Conservation (phyloP, 169 alveolate species). For the Cryptosporidium xiaoi region DNA sequence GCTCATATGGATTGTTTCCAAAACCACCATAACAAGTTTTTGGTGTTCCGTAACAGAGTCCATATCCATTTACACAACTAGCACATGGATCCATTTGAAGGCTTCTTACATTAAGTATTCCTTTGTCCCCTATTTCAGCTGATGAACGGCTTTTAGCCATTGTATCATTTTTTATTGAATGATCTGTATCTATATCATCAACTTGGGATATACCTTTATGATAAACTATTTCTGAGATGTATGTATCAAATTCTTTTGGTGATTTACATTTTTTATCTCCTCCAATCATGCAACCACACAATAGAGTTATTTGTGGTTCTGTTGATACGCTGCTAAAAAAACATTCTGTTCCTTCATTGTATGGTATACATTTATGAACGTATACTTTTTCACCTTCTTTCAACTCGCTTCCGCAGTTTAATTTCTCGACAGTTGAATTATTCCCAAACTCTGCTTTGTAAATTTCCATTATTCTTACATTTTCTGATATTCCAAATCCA, state of each 20-base stretch:
- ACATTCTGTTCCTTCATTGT: slow-evolving; percentile 45
- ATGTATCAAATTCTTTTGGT: slow-evolving; percentile 15
- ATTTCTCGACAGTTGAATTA: too few relatives aligned
- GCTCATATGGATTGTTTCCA: slow-evolving; percentile 69
- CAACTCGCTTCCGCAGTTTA: slow-evolving; percentile 17
- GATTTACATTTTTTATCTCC: not conserved
- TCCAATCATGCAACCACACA: slow-evolving; percentile 37
- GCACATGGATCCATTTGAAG: slow-evolving; percentile 72
- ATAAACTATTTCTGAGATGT: slow-evolving; percentile 15
- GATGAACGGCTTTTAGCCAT: not conserved
- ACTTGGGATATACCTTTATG: slow-evolving; percentile 15
- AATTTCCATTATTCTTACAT: slow-evolving; percentile 28
- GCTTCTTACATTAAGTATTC: not conserved
- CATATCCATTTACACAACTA: slow-evolving; percentile 73
- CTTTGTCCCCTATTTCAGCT: not conserved
- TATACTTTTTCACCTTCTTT: slow-evolving; percentile 6
- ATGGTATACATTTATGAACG: slow-evolving; percentile 40
- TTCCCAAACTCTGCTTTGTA: slow-evolving; percentile 10
- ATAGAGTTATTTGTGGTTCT: slow-evolving; percentile 23
- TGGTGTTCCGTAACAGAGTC: slow-evolving; percentile 63
- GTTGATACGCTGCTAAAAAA: slow-evolving; percentile 15
- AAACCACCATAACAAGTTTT: slow-evolving; percentile 74
- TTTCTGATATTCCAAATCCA: slow-evolving; percentile 48
- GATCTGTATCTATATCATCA: not conserved
- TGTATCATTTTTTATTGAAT: not conserved